Base-by-base conservation (phyloP, 2,329 filamentous ascomycete species). In the Xylariaceae sp. region DNA sequence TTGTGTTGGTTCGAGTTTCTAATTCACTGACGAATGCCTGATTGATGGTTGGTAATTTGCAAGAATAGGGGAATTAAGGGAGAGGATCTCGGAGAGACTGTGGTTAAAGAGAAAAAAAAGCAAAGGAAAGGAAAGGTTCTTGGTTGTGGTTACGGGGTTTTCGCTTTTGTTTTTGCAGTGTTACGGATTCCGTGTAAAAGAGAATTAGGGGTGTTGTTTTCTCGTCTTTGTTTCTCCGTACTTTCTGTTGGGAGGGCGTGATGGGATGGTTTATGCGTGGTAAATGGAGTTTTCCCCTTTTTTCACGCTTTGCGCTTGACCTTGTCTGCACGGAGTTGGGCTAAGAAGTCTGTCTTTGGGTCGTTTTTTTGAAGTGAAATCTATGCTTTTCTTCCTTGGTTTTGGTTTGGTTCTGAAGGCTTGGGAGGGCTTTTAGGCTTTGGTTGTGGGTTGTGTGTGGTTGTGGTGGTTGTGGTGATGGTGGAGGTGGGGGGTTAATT, bases 271-370 rank as follows among this genome's bases (percentile, higher is more conserved):
- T 34, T 15, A 42, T 47, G 32, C 40, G 29, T 34, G 47, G 50
- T 42, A 50, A 52, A 46, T n/a, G 49, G 58, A 51, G 54, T 51
- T 46, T 41, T 32, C 43, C 5, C 4, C n/a, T 39, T 47, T 26
- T 45, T 21, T 10, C n/a, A 16, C 15, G 13, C 18, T 19, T 4
- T 47, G 18, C 13, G 6, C 13, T 13, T 26, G 26, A 5, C 19
- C 39, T 41, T 55, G 46, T 60, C 54, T 61, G 62, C 63, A 13
- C 51, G 60, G 61, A 58, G 58, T 62, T 60, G 53, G 57, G 62
- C 55, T 57, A 53, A 54, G 47, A 8, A 49, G 32, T 29, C 59
- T 22, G 45, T 45, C 22, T 50, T 55, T 47, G n/a, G n/a, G n/a
- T n/a, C n/a, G n/a, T n/a, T n/a, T n/a, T n/a, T n/a, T n/a, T n/a